Evolutionary conservation across 768 basidiomycete species (phyloP).

Genomic region (Pisolithus microcarpus): DNA sequence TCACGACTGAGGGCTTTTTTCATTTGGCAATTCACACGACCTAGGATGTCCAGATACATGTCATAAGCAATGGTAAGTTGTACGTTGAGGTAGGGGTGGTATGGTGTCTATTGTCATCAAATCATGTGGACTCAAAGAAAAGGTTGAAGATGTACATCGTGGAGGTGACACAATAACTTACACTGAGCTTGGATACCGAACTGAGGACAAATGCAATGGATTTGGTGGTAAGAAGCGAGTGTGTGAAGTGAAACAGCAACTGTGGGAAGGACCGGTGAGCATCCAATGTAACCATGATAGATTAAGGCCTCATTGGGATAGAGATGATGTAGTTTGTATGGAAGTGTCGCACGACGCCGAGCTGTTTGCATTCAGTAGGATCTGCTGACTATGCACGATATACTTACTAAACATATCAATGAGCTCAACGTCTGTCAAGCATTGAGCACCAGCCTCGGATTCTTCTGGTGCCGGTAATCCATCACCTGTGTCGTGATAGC

Average conservation of each 20-base stretch:
- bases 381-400: too few species aligned
- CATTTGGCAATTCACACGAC: conserved; percentile 1
- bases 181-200: conserved; percentile 7
- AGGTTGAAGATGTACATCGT: background rate
- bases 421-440: too few species aligned
- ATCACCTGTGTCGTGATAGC: background rate
- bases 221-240: conserved; percentile 4
- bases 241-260: conserved; percentile 12
- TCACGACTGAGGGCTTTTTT: too few species aligned
- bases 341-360: too few species aligned
- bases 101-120: background rate
- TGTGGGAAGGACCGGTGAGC: background rate
- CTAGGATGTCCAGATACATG: conserved; percentile 6
- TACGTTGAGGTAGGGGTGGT: background rate
- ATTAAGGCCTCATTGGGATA: conserved; percentile 10
- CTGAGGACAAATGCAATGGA: conserved; percentile 1
- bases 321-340: background rate
- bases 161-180: conserved; percentile 2
- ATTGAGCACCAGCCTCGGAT: background rate
- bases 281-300: conserved; percentile 6
- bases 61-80: background rate
- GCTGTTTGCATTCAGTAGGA: too few species aligned
- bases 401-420: too few species aligned
- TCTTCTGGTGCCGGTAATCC: background rate
- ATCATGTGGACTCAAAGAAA: too few species aligned